Conservation (phyloP, 2,329 filamentous ascomycete genomes). For the Dactylellina parvicollis region DNA sequence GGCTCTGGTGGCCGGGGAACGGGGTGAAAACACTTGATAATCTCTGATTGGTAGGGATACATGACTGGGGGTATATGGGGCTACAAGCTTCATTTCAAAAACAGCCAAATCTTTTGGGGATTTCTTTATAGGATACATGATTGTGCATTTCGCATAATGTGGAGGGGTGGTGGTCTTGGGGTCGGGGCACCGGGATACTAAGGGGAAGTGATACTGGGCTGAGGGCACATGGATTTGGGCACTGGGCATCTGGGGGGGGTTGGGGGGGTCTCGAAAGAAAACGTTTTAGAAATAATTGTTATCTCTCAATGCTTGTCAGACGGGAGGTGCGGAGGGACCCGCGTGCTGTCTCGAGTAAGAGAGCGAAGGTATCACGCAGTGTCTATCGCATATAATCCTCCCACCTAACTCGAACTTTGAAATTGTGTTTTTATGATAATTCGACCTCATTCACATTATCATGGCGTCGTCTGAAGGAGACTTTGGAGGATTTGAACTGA, state of each 20-base stretch:
- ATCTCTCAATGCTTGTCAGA: constrained; percentile 50
- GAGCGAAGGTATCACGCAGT: constrained; percentile 1
- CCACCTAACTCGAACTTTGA: constrained; percentile 22
- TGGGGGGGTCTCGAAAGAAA: constrained; percentile 47
- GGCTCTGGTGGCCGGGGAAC: background rate
- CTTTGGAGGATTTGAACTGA: background rate
- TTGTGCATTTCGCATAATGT: constrained; percentile 51
- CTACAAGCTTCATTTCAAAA: constrained; percentile 52
- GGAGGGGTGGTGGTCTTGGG: constrained; percentile 6
- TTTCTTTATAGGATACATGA: constrained; percentile 53
- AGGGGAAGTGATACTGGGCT: background rate
- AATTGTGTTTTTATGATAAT: constrained; percentile 8
- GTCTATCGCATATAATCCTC: background rate
- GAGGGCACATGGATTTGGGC: constrained; percentile 1
- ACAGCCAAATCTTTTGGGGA: constrained; percentile 24
- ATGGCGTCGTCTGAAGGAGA: constrained; percentile 8
- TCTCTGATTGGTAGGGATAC: constrained; percentile 42
- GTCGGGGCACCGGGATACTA: constrained; percentile 17
- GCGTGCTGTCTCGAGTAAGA: background rate
- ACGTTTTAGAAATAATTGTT: constrained; percentile 54
- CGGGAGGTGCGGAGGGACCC: background rate
- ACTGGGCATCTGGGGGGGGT: constrained; percentile 18
- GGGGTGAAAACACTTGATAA: constrained; percentile 3
- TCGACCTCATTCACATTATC: constrained; percentile 36
- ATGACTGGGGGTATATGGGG: constrained; percentile 54